Evolutionary conservation across 106 monocot species (phyloP).

Genomic region (Dendrobium nobile): DNA sequence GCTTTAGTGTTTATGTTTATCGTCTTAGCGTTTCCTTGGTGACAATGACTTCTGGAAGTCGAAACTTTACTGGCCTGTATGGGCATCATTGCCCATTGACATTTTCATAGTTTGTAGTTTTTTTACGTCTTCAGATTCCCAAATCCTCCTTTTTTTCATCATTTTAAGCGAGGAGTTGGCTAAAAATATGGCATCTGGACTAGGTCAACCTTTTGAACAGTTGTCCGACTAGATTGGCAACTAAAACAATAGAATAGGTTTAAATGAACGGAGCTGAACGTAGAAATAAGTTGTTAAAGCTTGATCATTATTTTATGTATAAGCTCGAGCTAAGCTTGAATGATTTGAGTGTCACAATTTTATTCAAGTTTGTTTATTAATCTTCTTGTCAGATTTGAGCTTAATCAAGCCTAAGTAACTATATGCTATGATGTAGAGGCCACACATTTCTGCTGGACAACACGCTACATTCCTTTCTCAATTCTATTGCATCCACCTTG

Average conservation of each 20-base stretch:
- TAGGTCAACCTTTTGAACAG: neutral
- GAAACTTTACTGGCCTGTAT: neutral
- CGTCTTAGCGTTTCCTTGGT: neutral
- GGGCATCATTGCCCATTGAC: neutral
- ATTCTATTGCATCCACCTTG: too few species aligned
- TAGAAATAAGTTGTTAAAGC: too few species aligned
- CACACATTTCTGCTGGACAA: too few species aligned
- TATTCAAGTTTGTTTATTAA: too few species aligned
- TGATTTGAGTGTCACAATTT: too few species aligned
- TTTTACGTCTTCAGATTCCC: neutral
- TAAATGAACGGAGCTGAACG: too few species aligned
- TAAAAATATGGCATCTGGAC: neutral
- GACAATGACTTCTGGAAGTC: neutral
- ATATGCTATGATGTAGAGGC: too few species aligned
- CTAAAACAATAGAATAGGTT: neutral
- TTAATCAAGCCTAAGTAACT: too few species aligned
- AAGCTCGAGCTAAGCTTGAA: too few species aligned
- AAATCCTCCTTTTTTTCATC: neutral
- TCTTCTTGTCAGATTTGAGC: too few species aligned
- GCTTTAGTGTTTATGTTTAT: constrained; percentile 6
- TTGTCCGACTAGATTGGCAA: neutral
- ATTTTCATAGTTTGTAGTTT: neutral
- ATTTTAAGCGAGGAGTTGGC: neutral
- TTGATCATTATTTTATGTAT: too few species aligned
- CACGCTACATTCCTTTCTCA: too few species aligned